These are phyloP conservation scores for Auxenochlorella pyrenoidosa DNA, from an alignment of 139 green algal species.

Conservation along the genomic window DNA sequence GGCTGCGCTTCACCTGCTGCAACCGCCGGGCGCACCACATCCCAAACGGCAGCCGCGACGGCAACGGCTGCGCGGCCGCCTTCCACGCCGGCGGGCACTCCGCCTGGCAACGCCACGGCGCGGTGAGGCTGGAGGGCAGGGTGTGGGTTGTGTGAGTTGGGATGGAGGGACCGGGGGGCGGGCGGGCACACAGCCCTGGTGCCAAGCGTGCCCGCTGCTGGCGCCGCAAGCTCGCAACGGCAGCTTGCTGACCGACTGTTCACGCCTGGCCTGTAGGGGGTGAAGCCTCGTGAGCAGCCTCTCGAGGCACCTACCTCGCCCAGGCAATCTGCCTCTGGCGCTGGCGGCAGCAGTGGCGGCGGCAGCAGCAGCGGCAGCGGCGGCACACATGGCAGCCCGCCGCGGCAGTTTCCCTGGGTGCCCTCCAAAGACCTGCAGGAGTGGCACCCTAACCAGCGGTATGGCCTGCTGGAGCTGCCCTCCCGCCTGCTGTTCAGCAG, in stretches of 20 bases:
- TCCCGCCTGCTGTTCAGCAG: conserved; percentile 11
- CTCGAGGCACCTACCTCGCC: neutral
- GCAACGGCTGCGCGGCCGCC: conserved; percentile 14
- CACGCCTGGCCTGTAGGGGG: neutral
- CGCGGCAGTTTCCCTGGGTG: neutral
- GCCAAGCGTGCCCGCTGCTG: neutral
- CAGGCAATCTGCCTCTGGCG: neutral
- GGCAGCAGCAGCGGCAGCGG: neutral
- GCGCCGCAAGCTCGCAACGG: neutral
- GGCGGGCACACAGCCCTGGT: neutral
- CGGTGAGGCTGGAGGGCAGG: neutral
- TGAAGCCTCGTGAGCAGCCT: neutral
- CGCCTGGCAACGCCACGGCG: conserved; percentile 14
- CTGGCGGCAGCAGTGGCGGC: neutral
- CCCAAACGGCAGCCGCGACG: conserved; percentile 6
- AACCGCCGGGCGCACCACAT: conserved; percentile 30
- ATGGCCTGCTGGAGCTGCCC: conserved; percentile 27
- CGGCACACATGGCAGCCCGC: neutral
- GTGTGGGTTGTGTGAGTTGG: neutral
- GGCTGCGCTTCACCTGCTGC: conserved; percentile 39
- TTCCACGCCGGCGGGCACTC: conserved; percentile 5
- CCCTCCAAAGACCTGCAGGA: neutral
- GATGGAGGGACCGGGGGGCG: too few relatives aligned
- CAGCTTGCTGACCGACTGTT: neutral
- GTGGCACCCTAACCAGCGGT: conserved; percentile 32